Base-by-base conservation (phyloP, 1,284 basidiomycete genomes). In the Hymenochaete sp. region DNA sequence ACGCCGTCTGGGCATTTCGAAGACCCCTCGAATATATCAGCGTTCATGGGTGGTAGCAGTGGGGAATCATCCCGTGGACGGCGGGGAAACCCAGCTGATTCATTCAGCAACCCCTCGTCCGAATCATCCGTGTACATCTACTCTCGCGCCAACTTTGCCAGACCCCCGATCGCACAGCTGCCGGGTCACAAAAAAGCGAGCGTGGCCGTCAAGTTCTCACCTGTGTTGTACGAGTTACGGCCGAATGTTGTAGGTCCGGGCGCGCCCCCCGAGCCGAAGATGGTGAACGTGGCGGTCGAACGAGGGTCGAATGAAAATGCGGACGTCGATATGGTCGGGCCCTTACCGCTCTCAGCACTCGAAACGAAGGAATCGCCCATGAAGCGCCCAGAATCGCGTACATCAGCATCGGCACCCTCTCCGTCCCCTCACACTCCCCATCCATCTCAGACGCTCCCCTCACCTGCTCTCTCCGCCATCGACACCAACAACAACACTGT, bases 1-100 rank as follows among this genome's bases (percentile, higher is more conserved):
- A 98, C 96, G 0, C 95, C 96, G 0, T 93, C 93, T 1, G 95
- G 96, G 1, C 86, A 96, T 58, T 97, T 96, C 58, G 92, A 96
- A 59, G 91, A 95, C 62, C 87, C 88, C 10, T 73, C 82, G 33
- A 73, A 82, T 47, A 56, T 75, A 46, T 62, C 62, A 46, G 16
- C 63, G 62, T 52, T 51, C 60, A 21, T 55, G 44, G 25, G 41
- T 58, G 24, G 43, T n/a, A 14, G 28, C n/a, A 14, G 28, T 10
- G 28, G 28, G 47, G 42, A 59, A 58, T 67, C 75, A 3, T 56
- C 66, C 11, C 67, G 78, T 50, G 75, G 79, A 26, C 65, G 77
- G 45, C 80, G 75, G 50, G 65, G 70, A 6, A 64, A 72, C 42
- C 71, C 73, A 0, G 62, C 71, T 3, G 62, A 71, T 18, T 22